Percentiles rank a stretch among this genome's conserved stretches.
These are phyloP conservation scores for Inonotus hispidus DNA, from an alignment of 1,284 basidiomycete genomes.

Conservation along the genomic window DNA sequence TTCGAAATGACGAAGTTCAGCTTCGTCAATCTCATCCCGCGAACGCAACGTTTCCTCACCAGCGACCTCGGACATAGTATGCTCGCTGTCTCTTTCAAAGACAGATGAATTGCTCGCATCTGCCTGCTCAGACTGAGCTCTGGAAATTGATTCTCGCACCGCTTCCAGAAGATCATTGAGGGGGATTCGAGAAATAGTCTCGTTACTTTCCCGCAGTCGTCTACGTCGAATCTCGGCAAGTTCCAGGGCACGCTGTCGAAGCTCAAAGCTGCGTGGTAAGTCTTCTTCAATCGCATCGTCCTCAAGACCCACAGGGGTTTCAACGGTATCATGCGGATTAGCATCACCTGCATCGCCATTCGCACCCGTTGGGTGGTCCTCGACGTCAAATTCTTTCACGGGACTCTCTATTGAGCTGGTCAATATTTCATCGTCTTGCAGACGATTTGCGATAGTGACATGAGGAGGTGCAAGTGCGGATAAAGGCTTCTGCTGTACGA, in stretches of 20 bases:
- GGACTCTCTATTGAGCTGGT: constrained; percentile 15
- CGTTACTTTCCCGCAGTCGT: neutral
- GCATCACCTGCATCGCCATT: neutral
- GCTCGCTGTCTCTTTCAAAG: neutral
- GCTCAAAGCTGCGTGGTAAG: neutral
- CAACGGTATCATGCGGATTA: neutral
- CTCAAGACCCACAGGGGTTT: neutral
- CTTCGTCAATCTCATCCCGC: constrained; percentile 8
- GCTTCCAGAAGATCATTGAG: neutral
- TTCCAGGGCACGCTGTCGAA: constrained; percentile 10
- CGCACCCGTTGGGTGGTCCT: neutral
- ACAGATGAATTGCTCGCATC: neutral
- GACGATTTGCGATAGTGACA: neutral
- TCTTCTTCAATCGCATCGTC: constrained; percentile 15
- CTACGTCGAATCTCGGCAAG: constrained; percentile 10
- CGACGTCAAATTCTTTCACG: neutral
- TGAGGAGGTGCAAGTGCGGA: neutral
- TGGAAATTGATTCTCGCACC: neutral
- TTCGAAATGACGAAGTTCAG: constrained; percentile 9
- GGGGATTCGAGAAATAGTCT: neutral
- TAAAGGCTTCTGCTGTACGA: constrained; percentile 7
- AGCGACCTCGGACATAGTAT: neutral
- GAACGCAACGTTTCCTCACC: neutral
- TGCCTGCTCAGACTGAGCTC: neutral
- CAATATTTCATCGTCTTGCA: neutral